Evolutionary conservation across 805 yeast genomes (phyloP).

Genomic region (Candida parachauliodes): DNA sequence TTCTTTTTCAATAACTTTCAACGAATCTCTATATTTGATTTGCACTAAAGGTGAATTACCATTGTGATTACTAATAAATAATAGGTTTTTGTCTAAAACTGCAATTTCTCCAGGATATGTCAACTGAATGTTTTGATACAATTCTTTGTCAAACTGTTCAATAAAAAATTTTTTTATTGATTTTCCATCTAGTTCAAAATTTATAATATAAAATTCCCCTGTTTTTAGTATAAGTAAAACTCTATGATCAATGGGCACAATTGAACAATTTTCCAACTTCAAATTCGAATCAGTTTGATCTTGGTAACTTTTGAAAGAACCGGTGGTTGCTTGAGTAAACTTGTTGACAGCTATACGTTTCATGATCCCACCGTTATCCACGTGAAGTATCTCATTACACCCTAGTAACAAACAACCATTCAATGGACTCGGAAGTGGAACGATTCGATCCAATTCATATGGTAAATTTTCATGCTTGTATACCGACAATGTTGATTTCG

Average conservation of each 20-base stretch:
- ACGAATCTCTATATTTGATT: slow-evolving; percentile 25
- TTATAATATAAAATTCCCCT: slow-evolving; percentile 33
- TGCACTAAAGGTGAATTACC: slow-evolving; percentile 56
- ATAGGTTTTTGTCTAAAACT: slow-evolving; percentile 35
- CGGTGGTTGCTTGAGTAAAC: slow-evolving; percentile 40
- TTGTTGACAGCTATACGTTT: slow-evolving; percentile 62
- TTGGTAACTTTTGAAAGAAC: slow-evolving; percentile 30
- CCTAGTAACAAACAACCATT: slow-evolving; percentile 73
- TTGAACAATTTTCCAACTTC: slow-evolving; percentile 50
- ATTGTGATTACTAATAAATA: slow-evolving; percentile 17
- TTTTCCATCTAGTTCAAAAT: slow-evolving; percentile 41
- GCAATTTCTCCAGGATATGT: slow-evolving; percentile 41
- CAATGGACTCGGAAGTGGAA: slow-evolving; percentile 62
- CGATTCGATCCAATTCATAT: slow-evolving; percentile 62
- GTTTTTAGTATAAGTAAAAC: slow-evolving; percentile 27
- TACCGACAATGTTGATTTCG: slow-evolving; percentile 61
- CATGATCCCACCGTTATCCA: slow-evolving; percentile 72
- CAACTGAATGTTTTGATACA: slow-evolving; percentile 30
- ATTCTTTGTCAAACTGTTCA: slow-evolving; percentile 24
- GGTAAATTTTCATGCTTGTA: slow-evolving; percentile 65
- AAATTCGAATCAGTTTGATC: slow-evolving; percentile 53
- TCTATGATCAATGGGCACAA: slow-evolving; percentile 30
- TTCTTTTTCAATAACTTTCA: slow-evolving; percentile 6
- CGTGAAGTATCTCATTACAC: slow-evolving; percentile 69
- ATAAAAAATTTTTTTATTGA: slow-evolving; percentile 33